Evolutionary conservation across 495 filamentous ascomycete species (phyloP).

Genomic region (Aspergillus olivimuriae): DNA sequence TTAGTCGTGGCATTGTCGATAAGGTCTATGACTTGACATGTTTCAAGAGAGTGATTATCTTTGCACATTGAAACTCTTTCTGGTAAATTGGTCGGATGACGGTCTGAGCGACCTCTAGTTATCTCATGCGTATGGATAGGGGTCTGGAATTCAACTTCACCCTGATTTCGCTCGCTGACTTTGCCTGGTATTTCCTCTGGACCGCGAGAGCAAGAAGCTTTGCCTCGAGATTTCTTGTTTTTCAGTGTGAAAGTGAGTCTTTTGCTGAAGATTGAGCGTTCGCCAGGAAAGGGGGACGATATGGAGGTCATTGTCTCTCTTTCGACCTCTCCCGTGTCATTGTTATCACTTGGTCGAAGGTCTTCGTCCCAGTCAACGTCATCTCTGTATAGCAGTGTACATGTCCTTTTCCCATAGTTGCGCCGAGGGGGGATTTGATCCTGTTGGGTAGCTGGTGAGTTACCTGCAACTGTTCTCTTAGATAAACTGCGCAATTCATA

Average conservation of each 20-base stretch:
- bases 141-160: too few relatives aligned
- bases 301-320: slow-evolving; percentile 7
- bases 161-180: too few relatives aligned
- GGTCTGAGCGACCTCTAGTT: too few relatives aligned
- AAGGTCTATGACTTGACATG: too few relatives aligned
- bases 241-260: slow-evolving; percentile 3
- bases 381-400: slow-evolving; percentile 7
- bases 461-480: neutral
- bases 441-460: slow-evolving; percentile 11
- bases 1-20: too few relatives aligned
- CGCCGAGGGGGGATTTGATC: slow-evolving; percentile 9
- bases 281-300: slow-evolving; percentile 13
- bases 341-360: slow-evolving; percentile 23
- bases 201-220: too few relatives aligned
- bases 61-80: too few relatives aligned
- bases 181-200: too few relatives aligned
- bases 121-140: too few relatives aligned
- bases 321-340: slow-evolving; percentile 1
- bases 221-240: slow-evolving; percentile 1
- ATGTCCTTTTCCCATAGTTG: slow-evolving; percentile 5
- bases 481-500: neutral
- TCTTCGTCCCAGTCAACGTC: slow-evolving; percentile 32
- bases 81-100: too few relatives aligned
- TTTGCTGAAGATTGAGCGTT: neutral
- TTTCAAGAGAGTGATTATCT: too few relatives aligned